Base-by-base conservation (phyloP, 1,284 basidiomycete genomes). In the Mycena sp. region DNA sequence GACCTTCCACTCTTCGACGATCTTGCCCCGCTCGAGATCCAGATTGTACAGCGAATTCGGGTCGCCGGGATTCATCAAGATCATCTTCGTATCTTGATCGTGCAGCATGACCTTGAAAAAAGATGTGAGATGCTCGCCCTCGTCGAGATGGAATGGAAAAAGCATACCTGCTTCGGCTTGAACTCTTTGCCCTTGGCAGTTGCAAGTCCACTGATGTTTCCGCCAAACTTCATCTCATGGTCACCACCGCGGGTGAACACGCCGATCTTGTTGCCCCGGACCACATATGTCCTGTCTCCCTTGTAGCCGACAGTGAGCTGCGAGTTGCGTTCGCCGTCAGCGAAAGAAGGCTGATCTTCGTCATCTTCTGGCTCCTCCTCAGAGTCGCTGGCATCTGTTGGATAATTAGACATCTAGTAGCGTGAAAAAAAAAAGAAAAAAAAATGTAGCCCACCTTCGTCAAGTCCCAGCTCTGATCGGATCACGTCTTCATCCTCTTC, bases 1-100 rank as follows among this genome's bases (percentile, higher is more conserved):
- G 17, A 99, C 90, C 76, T 96, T 97, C 96, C 96, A 99, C 77
- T 99, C 97, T 73, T 99, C 98, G 9, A 99, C 95, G 41, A 99
- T 91, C 80, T 99, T 98, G 51, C 96, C 98, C 45, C 91, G 91
- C 77, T 97, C 95, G 67, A 99, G 87, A 77, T 99, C 98, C 87
- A 99, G 90, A 69, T 85, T 90, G 81, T 90, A 99, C 37, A 99
- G 80, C 0, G 95, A 91, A 71, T 96, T 89, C n/a, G 90, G 87
- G 57, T 96, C 90, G 37, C 78, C 74, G 1, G 94, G 91, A 73
- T 98, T 94, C 87, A 95, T 94, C 62, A 99, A 76, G 56, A 99
- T 83, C 95, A 99, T 96, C 79, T 95, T 94, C 37, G 89, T 86
- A 76, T 99, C 98, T 86, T 98, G 95, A 72, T 99, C 93, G 76